Conservation (phyloP, 1,284 basidiomycete species). For the Leccinum subrobustum region DNA sequence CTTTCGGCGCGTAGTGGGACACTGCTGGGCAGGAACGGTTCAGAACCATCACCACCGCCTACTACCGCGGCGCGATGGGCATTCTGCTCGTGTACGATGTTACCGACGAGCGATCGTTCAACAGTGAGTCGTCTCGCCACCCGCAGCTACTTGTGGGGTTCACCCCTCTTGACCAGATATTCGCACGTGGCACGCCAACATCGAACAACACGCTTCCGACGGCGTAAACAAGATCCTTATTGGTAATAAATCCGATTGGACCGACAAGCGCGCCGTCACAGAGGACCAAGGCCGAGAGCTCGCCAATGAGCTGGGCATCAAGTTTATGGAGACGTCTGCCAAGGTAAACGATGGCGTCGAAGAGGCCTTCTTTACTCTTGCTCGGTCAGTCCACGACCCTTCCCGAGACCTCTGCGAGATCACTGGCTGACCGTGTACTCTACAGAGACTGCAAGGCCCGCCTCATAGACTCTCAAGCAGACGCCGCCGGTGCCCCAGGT, state of each 20-base stretch:
- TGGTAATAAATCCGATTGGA: conserved; percentile 99
- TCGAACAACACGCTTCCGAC: conserved; percentile 98
- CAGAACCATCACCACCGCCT: conserved; percentile 99
- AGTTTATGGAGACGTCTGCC: conserved; percentile 97
- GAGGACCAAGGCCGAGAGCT: conserved; percentile 82
- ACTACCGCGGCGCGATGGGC: conserved; percentile 99
- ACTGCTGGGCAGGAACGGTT: conserved; percentile 99
- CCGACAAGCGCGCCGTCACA: conserved; percentile 92
- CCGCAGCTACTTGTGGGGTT: conserved; percentile 3
- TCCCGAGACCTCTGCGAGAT: neutral
- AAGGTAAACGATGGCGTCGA: conserved; percentile 98
- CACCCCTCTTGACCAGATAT: conserved; percentile 64
- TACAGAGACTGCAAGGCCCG: conserved; percentile 93
- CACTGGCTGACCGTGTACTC: neutral
- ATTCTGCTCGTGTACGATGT: conserved; percentile 99
- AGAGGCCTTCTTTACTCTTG: conserved; percentile 97
- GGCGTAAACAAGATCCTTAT: conserved; percentile 99
- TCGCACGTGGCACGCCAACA: conserved; percentile 97
- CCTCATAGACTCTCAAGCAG: conserved; percentile 92
- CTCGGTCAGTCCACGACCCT: conserved; percentile 60
- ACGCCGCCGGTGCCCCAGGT: conserved; percentile 49
- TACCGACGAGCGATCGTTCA: conserved; percentile 97
- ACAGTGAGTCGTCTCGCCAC: conserved; percentile 62
- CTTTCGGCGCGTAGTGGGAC: conserved; percentile 71
- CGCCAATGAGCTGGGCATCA: conserved; percentile 87